A percentile compares a stretch with the other conserved stretches of the same genome.
Conservation (phyloP, 2,329 filamentous ascomycete genomes). For the Ceratocystis variospora region DNA sequence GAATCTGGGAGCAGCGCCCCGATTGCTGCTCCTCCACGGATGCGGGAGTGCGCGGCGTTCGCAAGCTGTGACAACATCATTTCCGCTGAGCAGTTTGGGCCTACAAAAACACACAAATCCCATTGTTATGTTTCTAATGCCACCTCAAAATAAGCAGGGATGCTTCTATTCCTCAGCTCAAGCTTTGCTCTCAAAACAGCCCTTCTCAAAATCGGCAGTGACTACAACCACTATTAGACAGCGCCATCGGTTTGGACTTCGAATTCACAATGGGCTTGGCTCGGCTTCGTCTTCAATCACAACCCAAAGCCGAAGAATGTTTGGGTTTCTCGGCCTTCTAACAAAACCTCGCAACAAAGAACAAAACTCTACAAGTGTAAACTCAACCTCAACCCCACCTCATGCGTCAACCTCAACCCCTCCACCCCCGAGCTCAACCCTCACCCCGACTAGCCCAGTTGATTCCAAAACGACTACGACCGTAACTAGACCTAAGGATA, state of each 20-base stretch:
- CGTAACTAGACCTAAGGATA: conserved; percentile 20
- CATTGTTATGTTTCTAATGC: background rate
- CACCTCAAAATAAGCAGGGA: background rate
- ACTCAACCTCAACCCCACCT: conserved; percentile 1
- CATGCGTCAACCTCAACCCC: conserved; percentile 7
- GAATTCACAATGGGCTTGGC: background rate
- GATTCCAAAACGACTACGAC: conserved; percentile 10
- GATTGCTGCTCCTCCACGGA: conserved; percentile 32
- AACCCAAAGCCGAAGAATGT: conserved; percentile 2
- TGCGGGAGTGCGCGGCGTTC: conserved; percentile 9
- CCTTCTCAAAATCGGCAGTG: background rate
- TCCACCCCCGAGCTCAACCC: conserved; percentile 9
- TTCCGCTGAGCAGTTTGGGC: background rate
- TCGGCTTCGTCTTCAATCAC: background rate
- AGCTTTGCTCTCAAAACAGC: background rate
- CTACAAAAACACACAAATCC: background rate
- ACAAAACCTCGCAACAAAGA: conserved; percentile 8
- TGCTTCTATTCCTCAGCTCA: conserved; percentile 5
- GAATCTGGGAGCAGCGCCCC: conserved; percentile 37
- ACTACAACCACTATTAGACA: background rate
- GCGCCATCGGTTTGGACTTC: background rate
- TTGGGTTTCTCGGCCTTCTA: conserved; percentile 7
- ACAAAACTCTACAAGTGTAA: conserved; percentile 3
- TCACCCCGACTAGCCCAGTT: conserved; percentile 1
- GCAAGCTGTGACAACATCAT: background rate